Evolutionary conservation across 805 yeast species (phyloP), one percentile per base, ranked within the genome.

Genomic region (Schizosaccharomyces octosporus): DNA sequence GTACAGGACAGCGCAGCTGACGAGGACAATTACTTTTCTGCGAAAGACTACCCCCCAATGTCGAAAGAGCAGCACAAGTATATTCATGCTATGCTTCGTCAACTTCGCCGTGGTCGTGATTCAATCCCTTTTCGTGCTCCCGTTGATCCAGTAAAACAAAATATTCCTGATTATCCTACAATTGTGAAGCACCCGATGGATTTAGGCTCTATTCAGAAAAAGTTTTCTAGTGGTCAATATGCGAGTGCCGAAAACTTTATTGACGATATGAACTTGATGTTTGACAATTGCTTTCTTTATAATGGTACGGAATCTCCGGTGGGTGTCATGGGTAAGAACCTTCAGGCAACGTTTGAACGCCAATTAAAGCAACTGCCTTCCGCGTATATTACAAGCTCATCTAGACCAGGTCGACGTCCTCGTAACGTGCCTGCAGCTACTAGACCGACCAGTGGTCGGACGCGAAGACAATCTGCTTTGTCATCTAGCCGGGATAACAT

Each of bases 391-490:
- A 66, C 69, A 5, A 55, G 51, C 13, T 31, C 61, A 4, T 57
- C 62, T 5, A 59, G 62, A 4, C 31, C 58, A 17, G 59, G 59
- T 5, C 21, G 43, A 4, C 43, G 43, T n/a, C 43, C 31, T 17
- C 78, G 90, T 63, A 69, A 72, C 36, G 63, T 54, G 21, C 65
- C 63, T 45, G 41, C 48, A 27, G 59, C 61, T 45, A 85, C 82
- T 61, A 78, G 98, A 66, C 97, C 97, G 48, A 90, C 90, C 72
- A 81, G 98, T 66, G 93, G 87, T 66, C 87, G 93, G 59, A 97
- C 89, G 70, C 98, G 98, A 2, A 98, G 97, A 62, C 84, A 85
- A 69, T 86, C 95, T 39, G 21, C n/a, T 43, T 48, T 24, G 3
- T 48, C 55, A 5, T 48, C 55, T 6, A 6, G 24, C 17, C 87